phyloP scores from a whole-genome alignment of 306 rosid genomes.

The Acacia melanoxylon region DNA sequence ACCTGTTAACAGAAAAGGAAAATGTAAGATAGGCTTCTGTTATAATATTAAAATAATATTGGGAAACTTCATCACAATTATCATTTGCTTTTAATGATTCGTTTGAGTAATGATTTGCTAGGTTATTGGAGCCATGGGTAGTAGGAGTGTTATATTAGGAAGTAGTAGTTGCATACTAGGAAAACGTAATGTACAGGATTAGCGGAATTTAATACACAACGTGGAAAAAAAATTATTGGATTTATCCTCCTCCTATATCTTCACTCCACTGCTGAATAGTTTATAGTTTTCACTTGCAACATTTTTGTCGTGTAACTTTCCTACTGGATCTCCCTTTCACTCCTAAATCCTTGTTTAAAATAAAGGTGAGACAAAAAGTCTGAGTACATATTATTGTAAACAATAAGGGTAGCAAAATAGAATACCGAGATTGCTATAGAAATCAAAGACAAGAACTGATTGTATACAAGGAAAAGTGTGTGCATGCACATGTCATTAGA shows the following conservation, averaged over 20 bases:
- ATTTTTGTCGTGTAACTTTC: conserved; percentile 1
- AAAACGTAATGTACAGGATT: background rate
- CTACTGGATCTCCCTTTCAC: background rate
- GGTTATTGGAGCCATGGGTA: background rate
- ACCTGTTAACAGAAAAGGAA: conserved; percentile 50
- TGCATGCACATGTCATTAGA: background rate
- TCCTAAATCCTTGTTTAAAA: conserved; percentile 12
- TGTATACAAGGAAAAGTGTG: background rate
- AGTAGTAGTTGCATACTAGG: background rate
- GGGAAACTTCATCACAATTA: background rate
- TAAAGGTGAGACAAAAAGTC: background rate
- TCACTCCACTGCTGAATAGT: background rate
- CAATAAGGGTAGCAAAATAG: conserved; percentile 6
- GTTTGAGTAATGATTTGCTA: background rate
- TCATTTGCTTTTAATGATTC: background rate
- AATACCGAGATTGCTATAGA: conserved; percentile 14
- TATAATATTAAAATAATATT: background rate
- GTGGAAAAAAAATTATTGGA: background rate
- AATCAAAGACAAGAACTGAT: conserved; percentile 16
- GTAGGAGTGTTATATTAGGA: background rate
- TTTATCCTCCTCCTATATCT: background rate
- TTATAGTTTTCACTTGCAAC: background rate
- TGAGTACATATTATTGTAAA: conserved; percentile 5
- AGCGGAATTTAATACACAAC: too few relatives aligned
- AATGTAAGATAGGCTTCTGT: background rate